phyloP scores from a whole-genome alignment of 805 yeast species.

The Metschnikowia shivogae region DNA sequence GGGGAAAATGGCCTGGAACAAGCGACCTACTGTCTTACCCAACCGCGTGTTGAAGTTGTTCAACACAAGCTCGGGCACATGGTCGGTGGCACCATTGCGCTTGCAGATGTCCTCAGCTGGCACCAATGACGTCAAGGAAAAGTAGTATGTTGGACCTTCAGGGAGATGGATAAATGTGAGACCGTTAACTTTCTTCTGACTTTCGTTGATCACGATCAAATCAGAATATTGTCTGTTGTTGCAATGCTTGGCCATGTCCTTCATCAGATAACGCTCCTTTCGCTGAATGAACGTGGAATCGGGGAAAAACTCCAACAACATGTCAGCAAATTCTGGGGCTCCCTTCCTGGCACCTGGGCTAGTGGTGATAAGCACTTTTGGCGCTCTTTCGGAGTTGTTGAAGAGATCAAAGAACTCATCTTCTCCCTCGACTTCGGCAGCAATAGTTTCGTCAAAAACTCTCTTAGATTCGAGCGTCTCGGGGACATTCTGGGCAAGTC shows the following conservation, averaged over 20 bases:
- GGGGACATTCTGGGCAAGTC: slow-evolving; percentile 74
- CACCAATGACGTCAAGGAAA: slow-evolving; percentile 71
- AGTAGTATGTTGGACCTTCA: slow-evolving; percentile 92
- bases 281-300: slow-evolving; percentile 83
- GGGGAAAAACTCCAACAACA: slow-evolving; percentile 79
- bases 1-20: slow-evolving; percentile 91
- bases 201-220: slow-evolving; percentile 86
- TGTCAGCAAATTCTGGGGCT: slow-evolving; percentile 88
- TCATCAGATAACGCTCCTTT: slow-evolving; percentile 75
- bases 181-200: slow-evolving; percentile 88
- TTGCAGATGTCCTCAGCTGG: slow-evolving; percentile 75
- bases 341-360: slow-evolving; percentile 78
- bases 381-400: slow-evolving; percentile 42
- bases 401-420: slow-evolving; percentile 51
- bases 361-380: slow-evolving; percentile 88
- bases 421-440: slow-evolving; percentile 54
- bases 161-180: slow-evolving; percentile 91
- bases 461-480: slow-evolving; percentile 80
- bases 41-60: slow-evolving; percentile 90
- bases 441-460: slow-evolving; percentile 81
- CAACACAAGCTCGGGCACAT: slow-evolving; percentile 85
- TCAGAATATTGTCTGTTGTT: slow-evolving; percentile 83
- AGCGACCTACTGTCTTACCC: slow-evolving; percentile 88
- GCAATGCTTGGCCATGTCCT: slow-evolving; percentile 83
- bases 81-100: slow-evolving; percentile 88